Conservation (phyloP, 2,329 filamentous ascomycete genomes). For the Nannizziopsis arthrosporioides region DNA sequence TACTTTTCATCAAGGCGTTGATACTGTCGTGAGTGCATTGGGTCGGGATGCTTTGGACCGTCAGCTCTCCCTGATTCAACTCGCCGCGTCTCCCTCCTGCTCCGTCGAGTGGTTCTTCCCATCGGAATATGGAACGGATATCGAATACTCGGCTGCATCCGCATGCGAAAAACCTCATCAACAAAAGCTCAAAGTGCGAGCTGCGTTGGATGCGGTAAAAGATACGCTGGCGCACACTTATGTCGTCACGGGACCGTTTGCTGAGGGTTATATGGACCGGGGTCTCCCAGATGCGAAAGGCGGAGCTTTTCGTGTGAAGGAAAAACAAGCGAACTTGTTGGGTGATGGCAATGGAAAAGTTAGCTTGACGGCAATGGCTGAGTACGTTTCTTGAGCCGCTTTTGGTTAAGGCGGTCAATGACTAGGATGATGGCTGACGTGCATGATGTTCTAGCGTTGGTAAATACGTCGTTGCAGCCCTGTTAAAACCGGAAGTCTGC, state of each 20-base stretch:
- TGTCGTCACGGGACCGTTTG: constrained; percentile 58
- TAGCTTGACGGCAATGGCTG: constrained; percentile 58
- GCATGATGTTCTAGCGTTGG: constrained; percentile 43
- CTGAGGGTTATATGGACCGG: constrained; percentile 48
- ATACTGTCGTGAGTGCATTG: constrained; percentile 55
- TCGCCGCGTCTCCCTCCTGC: constrained; percentile 42
- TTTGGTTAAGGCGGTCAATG: neutral
- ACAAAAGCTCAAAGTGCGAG: constrained; percentile 56
- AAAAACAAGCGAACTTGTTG: constrained; percentile 49
- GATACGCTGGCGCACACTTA: constrained; percentile 50
- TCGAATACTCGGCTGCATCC: constrained; percentile 49
- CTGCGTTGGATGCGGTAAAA: constrained; percentile 42
- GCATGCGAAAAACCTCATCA: constrained; percentile 55
- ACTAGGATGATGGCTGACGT: neutral
- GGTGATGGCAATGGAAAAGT: constrained; percentile 51
- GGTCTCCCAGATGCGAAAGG: constrained; percentile 30
- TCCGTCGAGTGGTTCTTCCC: constrained; percentile 54
- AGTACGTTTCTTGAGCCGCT: constrained; percentile 40
- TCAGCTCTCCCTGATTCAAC: constrained; percentile 50
- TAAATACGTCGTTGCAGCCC: constrained; percentile 50
- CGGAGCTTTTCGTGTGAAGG: constrained; percentile 49
- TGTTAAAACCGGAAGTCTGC: constrained; percentile 45
- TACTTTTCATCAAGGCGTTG: constrained; percentile 34
- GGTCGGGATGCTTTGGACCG: constrained; percentile 51
- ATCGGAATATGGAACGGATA: constrained; percentile 56